A percentile compares a stretch with the other conserved stretches of the same genome.
Evolutionary conservation across 2,329 filamentous ascomycete species (phyloP).

Genomic region (Xylariaceae sp.): DNA sequence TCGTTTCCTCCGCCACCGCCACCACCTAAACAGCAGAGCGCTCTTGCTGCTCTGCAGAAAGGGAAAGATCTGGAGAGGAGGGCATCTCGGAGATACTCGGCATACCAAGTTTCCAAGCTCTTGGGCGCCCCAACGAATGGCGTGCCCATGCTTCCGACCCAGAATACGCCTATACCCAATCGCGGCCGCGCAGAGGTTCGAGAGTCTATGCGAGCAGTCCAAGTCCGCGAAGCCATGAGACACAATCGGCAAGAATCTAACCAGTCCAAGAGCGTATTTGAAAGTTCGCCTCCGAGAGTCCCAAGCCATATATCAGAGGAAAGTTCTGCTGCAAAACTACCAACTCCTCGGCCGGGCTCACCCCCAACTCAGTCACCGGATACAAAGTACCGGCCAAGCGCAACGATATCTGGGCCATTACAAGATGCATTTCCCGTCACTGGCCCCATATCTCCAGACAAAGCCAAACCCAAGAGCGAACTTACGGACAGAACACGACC

Average conservation of each 20-base stretch:
- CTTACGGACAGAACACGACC: conserved; percentile 23
- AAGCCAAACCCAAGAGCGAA: conserved; percentile 21
- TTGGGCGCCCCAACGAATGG: conserved; percentile 77
- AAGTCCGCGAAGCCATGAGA: conserved; percentile 49
- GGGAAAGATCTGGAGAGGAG: conserved; percentile 89
- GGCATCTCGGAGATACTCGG: conserved; percentile 89
- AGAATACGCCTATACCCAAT: conserved; percentile 81
- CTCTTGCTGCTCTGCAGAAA: conserved; percentile 83
- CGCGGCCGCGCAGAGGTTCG: conserved; percentile 73
- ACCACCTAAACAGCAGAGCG: conserved; percentile 83
- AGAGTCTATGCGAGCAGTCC: conserved; percentile 74
- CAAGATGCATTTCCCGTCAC: conserved; percentile 45
- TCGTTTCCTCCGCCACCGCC: conserved; percentile 72
- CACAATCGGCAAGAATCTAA: conserved; percentile 49
- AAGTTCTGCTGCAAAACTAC: conserved; percentile 30
- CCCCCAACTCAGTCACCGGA: conserved; percentile 59
- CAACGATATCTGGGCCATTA: conserved; percentile 58
- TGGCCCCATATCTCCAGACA: conserved; percentile 31
- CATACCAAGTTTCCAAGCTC: conserved; percentile 95
- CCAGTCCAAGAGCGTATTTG: conserved; percentile 44
- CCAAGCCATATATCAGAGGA: conserved; percentile 65
- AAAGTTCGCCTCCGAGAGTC: conserved; percentile 60
- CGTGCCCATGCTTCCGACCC: conserved; percentile 81
- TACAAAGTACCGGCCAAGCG: conserved; percentile 60
- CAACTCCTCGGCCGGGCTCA: conserved; percentile 37